These are phyloP conservation scores for Trametes maxima DNA, from an alignment of 768 basidiomycete genomes.

Conservation along the genomic window DNA sequence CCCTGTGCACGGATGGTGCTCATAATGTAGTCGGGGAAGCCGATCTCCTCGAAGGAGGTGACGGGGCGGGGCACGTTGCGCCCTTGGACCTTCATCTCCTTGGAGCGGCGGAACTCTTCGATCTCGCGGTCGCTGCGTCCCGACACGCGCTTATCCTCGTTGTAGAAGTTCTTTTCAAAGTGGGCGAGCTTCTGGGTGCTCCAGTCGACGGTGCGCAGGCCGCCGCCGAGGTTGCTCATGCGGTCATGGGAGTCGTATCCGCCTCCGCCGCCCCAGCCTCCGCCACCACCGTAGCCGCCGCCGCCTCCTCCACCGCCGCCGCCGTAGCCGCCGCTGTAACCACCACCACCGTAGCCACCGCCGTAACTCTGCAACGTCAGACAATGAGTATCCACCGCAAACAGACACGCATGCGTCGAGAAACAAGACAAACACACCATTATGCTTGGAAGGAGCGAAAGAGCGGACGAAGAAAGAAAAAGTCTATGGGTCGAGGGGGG, in stretches of 20 bases:
- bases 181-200: slow-evolving; percentile 64
- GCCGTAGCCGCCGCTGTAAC: slow-evolving; percentile 35
- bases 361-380: slow-evolving; percentile 33
- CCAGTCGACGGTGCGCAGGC: slow-evolving; percentile 89
- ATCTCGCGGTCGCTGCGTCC: slow-evolving; percentile 82
- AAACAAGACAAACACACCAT: slow-evolving; percentile 24
- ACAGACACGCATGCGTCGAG: neutral
- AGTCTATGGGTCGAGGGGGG: slow-evolving; percentile 15
- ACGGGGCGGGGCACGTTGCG: slow-evolving; percentile 87
- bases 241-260: slow-evolving; percentile 63
- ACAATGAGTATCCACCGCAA: neutral
- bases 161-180: slow-evolving; percentile 98
- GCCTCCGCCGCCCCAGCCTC: slow-evolving; percentile 54
- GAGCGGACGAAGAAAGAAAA: slow-evolving; percentile 5
- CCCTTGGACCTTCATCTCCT: slow-evolving; percentile 95
- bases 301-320: slow-evolving; percentile 42
- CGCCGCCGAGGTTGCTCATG: slow-evolving; percentile 81
- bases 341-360: slow-evolving; percentile 35
- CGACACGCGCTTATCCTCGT: slow-evolving; percentile 85
- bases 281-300: slow-evolving; percentile 47
- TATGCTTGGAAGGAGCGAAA: slow-evolving; percentile 24
- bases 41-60: slow-evolving; percentile 89
- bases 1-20: slow-evolving; percentile 92
- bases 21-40: slow-evolving; percentile 97
- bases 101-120: slow-evolving; percentile 78